Percentiles rank a stretch among this genome's conserved stretches.
phyloP scores from a whole-genome alignment of 495 filamentous ascomycete species.

The Hypoxylon intermedium region DNA sequence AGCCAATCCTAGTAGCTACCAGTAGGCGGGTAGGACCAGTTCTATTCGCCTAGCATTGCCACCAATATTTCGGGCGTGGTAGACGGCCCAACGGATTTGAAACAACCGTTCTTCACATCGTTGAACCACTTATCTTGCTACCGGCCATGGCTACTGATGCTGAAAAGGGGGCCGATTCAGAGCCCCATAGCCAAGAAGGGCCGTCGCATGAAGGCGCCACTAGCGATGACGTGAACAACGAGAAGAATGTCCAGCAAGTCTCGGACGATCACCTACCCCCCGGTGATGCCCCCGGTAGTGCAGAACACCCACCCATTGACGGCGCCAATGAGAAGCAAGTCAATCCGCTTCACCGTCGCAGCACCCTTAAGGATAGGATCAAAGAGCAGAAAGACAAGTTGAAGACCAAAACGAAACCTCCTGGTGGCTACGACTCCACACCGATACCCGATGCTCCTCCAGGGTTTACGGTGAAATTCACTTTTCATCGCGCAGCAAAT shows the following conservation, averaged over 20 bases:
- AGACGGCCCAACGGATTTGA: slow-evolving; percentile 5
- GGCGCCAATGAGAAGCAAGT: slow-evolving; percentile 25
- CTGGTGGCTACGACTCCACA: slow-evolving; percentile 81
- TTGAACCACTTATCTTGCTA: neutral
- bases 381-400: slow-evolving; percentile 65
- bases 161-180: slow-evolving; percentile 13
- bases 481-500: slow-evolving; percentile 79
- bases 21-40: slow-evolving; percentile 4
- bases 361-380: slow-evolving; percentile 53
- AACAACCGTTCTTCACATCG: slow-evolving; percentile 11
- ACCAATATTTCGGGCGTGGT: slow-evolving; percentile 5
- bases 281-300: slow-evolving; percentile 9
- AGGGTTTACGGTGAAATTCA: slow-evolving; percentile 85
- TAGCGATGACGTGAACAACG: slow-evolving; percentile 25
- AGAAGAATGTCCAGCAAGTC: slow-evolving; percentile 26
- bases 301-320: slow-evolving; percentile 13
- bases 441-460: slow-evolving; percentile 73
- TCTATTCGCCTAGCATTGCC: slow-evolving; percentile 3
- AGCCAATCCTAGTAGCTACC: slow-evolving; percentile 10
- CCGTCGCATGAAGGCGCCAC: slow-evolving; percentile 10
- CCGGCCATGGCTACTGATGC: slow-evolving; percentile 13
- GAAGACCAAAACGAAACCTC: slow-evolving; percentile 67
- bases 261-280: slow-evolving; percentile 18
- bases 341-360: slow-evolving; percentile 9
- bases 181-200: slow-evolving; percentile 25